Percentiles rank a stretch among this genome's conserved stretches.
Conservation (phyloP, 2,329 filamentous ascomycete genomes). For the Colletotrichum orbiculare region DNA sequence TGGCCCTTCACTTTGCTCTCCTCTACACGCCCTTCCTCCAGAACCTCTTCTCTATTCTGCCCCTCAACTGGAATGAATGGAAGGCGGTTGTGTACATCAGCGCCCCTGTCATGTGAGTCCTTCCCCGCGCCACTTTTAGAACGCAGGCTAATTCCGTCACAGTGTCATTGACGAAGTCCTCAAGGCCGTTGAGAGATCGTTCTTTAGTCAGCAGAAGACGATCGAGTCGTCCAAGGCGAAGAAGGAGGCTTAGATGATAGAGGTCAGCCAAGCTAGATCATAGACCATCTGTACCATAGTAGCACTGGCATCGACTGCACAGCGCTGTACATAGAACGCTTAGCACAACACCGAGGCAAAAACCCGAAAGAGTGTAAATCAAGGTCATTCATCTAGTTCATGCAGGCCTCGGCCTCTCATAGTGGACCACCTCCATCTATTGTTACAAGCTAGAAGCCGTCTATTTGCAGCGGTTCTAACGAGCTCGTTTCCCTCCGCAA, state of each 20-base stretch:
- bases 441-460: slow-evolving; percentile 47
- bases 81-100: slow-evolving; percentile 90
- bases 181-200: slow-evolving; percentile 79
- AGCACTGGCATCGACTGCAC: slow-evolving; percentile 33
- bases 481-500: slow-evolving; percentile 14
- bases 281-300: slow-evolving; percentile 44
- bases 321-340: slow-evolving; percentile 30
- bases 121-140: not conserved
- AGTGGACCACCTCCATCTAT: slow-evolving; percentile 45
- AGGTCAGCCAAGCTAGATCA: slow-evolving; percentile 41
- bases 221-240: slow-evolving; percentile 56
- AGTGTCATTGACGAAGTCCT: slow-evolving; percentile 86
- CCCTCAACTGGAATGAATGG: slow-evolving; percentile 89
- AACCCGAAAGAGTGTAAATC: slow-evolving; percentile 17
- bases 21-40: slow-evolving; percentile 93
- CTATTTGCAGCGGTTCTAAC: slow-evolving; percentile 31
- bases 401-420: slow-evolving; percentile 29
- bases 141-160: slow-evolving; percentile 15
- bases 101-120: slow-evolving; percentile 87
- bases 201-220: slow-evolving; percentile 67
- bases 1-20: slow-evolving; percentile 94
- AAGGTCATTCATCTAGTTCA: slow-evolving; percentile 35
- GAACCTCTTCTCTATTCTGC: slow-evolving; percentile 88
- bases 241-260: slow-evolving; percentile 61
- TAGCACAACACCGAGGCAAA: slow-evolving; percentile 22